Conservation (phyloP, 768 basidiomycete genomes). For the Xerocomus potaroensis region DNA sequence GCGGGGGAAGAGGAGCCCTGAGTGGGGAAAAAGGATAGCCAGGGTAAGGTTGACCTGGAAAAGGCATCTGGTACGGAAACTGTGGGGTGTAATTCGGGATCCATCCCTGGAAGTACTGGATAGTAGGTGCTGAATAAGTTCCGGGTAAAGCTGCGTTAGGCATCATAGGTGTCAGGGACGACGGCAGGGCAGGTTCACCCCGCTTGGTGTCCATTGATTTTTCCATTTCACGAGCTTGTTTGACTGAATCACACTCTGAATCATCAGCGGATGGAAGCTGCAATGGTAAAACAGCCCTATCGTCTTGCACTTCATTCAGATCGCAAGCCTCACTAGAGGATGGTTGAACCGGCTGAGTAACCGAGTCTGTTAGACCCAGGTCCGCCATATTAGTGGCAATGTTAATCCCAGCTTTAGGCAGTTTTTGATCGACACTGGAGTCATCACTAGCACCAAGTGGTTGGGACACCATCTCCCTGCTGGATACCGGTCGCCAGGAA, state of each 20-base stretch:
- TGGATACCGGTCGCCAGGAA: constrained; percentile 32
- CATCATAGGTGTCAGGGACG: constrained; percentile 31
- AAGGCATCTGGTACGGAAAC: constrained; percentile 50
- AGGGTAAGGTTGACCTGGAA: constrained; percentile 41
- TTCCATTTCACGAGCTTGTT: constrained; percentile 1
- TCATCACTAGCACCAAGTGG: constrained; percentile 7
- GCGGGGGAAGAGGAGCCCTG: constrained; percentile 22
- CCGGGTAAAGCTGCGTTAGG: constrained; percentile 10
- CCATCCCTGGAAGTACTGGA: constrained; percentile 54
- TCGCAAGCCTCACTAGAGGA: constrained; percentile 7
- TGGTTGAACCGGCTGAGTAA: not conserved
- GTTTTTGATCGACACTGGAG: constrained; percentile 8
- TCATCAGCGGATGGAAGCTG: constrained; percentile 2
- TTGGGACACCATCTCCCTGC: constrained; percentile 37
- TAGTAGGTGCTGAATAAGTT: constrained; percentile 37
- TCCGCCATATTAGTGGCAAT: constrained; percentile 12
- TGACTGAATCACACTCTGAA: constrained; percentile 1
- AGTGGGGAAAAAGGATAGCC: constrained; percentile 38
- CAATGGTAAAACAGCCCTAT: not conserved
- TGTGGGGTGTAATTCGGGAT: constrained; percentile 47
- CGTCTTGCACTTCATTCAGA: constrained; percentile 19
- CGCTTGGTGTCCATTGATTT: constrained; percentile 30
- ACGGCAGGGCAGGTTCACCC: constrained; percentile 3
- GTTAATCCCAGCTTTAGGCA: constrained; percentile 4
- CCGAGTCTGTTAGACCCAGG: constrained; percentile 6